Conservation (phyloP, 2,329 filamentous ascomycete species). For the Cladosporium sp. region DNA sequence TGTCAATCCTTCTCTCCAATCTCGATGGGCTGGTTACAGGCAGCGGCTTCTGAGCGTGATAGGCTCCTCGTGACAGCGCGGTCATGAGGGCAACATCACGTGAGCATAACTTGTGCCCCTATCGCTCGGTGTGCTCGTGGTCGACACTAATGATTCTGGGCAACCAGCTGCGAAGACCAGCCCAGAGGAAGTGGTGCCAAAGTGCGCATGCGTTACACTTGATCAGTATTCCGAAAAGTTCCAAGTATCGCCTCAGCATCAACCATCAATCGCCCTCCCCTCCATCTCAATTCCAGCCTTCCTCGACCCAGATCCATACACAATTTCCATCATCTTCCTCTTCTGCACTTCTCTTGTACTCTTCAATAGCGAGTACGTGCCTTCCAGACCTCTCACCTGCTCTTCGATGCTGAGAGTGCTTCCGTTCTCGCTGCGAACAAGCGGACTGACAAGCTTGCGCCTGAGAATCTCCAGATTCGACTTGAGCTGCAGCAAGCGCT, state of each 20-base stretch:
- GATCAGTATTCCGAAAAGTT: too few relatives aligned
- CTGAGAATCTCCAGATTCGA: constrained; percentile 81
- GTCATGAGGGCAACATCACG: too few relatives aligned
- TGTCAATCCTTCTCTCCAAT: too few relatives aligned
- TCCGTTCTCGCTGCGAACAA: constrained; percentile 66
- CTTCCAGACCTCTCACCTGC: constrained; percentile 77
- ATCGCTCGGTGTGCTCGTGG: too few relatives aligned
- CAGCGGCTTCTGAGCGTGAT: too few relatives aligned
- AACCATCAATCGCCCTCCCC: constrained; percentile 6
- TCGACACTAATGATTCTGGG: too few relatives aligned
- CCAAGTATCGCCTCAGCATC: neutral
- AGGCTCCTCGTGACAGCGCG: too few relatives aligned
- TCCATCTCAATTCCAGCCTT: constrained; percentile 17
- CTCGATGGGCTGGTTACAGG: too few relatives aligned
- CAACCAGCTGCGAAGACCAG: too few relatives aligned
- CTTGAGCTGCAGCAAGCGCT: constrained; percentile 76
- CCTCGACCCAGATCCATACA: constrained; percentile 27
- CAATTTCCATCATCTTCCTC: constrained; percentile 32
- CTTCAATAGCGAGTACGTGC: constrained; percentile 73
- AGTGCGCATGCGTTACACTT: too few relatives aligned
- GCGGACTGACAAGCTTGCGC: constrained; percentile 75
- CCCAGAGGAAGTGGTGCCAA: too few relatives aligned
- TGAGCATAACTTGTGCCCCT: too few relatives aligned
- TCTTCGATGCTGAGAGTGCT: constrained; percentile 74
- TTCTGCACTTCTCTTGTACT: constrained; percentile 68